phyloP scores from a whole-genome alignment of 2,329 filamentous ascomycete genomes.

The Bipolaris victoriae region DNA sequence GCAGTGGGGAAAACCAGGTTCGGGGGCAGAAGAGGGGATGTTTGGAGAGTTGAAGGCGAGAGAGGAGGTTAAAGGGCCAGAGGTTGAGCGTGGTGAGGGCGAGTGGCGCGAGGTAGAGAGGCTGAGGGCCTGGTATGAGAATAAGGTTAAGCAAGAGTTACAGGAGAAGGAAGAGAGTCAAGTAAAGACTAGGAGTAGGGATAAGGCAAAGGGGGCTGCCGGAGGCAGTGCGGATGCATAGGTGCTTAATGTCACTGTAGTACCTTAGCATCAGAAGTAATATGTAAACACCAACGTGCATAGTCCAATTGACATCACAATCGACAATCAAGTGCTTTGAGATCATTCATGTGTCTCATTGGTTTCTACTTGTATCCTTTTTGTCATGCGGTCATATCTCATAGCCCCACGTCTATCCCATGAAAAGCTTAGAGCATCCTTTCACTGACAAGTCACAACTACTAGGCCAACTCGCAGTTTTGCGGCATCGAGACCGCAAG shows the following conservation, averaged over 20 bases:
- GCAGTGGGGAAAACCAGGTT: constrained; percentile 44
- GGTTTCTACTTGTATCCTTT: constrained; percentile 24
- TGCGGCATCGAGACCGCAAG: not conserved
- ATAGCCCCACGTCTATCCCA: constrained; percentile 1
- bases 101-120: constrained; percentile 52
- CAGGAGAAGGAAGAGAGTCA: constrained; percentile 22
- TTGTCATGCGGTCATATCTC: constrained; percentile 24
- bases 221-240: not conserved
- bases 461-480: constrained; percentile 1
- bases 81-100: constrained; percentile 54
- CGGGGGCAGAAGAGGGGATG: constrained; percentile 33
- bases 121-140: constrained; percentile 51
- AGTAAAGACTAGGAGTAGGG: constrained; percentile 23
- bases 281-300: not conserved
- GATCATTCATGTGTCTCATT: constrained; percentile 37
- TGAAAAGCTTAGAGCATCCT: not conserved
- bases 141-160: constrained; percentile 20
- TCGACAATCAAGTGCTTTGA: constrained; percentile 7
- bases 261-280: too few relatives aligned
- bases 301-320: constrained; percentile 6
- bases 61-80: constrained; percentile 55
- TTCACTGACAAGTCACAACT: constrained; percentile 5
- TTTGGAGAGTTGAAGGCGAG: constrained; percentile 39
- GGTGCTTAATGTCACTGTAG: not conserved
- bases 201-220: constrained; percentile 14